A percentile compares a stretch with the other conserved stretches of the same genome.
Conservation (phyloP, 495 filamentous ascomycete genomes). For the Tuber brumale region DNA sequence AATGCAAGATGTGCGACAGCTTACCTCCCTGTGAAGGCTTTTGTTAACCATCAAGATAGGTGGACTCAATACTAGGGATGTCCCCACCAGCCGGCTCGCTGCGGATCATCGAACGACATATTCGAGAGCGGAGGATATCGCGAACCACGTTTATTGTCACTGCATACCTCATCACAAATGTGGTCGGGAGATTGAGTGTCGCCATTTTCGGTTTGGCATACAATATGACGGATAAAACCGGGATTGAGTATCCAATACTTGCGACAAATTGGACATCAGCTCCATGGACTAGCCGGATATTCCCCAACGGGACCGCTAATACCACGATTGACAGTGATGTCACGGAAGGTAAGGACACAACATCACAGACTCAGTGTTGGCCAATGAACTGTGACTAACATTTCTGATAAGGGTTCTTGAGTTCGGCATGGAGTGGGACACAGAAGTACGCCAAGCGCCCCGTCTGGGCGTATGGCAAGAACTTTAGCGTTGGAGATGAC, state of each 20-base stretch:
- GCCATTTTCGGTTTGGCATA: not conserved
- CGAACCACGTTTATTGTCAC: not conserved
- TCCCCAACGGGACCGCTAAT: accelerated
- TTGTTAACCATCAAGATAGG: not conserved
- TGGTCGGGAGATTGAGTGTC: not conserved
- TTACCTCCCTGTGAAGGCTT: not conserved
- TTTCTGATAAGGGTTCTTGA: not conserved
- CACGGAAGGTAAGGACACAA: not conserved
- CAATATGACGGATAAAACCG: not conserved
- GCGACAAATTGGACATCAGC: not conserved
- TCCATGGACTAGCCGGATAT: not conserved
- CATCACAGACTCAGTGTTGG: not conserved
- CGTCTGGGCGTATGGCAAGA: not conserved
- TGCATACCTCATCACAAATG: not conserved
- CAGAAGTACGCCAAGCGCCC: not conserved
- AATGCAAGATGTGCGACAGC: not conserved
- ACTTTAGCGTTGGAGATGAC: not conserved
- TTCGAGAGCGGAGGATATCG: not conserved
- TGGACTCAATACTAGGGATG: not conserved
- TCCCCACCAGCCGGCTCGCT: not conserved
- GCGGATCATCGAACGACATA: not conserved
- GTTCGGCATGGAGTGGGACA: not conserved
- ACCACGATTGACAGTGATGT: no score
- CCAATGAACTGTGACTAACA: not conserved
- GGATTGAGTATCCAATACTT: not conserved